Evolutionary conservation across 2,329 filamentous ascomycete species (phyloP).

Genomic region (Aureobasidium subglaciale): DNA sequence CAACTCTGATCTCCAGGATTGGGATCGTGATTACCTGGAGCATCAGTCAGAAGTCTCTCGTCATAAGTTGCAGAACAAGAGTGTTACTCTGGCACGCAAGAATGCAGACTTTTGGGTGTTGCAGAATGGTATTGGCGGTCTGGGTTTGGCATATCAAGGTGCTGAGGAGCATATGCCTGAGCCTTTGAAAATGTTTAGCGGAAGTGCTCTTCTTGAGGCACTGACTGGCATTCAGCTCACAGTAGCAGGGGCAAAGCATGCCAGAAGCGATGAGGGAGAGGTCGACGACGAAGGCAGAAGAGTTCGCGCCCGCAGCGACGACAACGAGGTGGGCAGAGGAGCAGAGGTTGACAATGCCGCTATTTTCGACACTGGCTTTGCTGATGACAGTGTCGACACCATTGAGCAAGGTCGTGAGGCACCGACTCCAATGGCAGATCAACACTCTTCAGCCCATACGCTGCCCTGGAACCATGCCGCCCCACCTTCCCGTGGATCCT

Average conservation of each 20-base stretch:
- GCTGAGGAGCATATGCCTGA: constrained; percentile 35
- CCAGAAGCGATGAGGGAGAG: constrained; percentile 20
- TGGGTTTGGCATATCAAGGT: constrained; percentile 38
- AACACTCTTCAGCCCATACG: constrained; percentile 42
- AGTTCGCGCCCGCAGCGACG: constrained; percentile 27
- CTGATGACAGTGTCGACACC: constrained; percentile 20
- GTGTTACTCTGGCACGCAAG: constrained; percentile 47
- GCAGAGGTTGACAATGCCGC: background rate
- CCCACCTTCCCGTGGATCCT: constrained; percentile 48
- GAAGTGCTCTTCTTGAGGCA: constrained; percentile 45
- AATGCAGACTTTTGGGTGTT: constrained; percentile 58
- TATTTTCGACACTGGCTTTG: constrained; percentile 13
- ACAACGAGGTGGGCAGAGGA: constrained; percentile 19
- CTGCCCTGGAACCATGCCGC: constrained; percentile 60
- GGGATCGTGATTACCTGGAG: constrained; percentile 36
- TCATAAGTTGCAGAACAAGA: constrained; percentile 27
- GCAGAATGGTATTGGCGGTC: constrained; percentile 47
- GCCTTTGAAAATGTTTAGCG: constrained; percentile 54
- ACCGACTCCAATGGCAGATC: constrained; percentile 58
- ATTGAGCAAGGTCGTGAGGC: constrained; percentile 66
- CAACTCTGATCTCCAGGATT: constrained; percentile 50
- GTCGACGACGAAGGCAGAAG: constrained; percentile 21
- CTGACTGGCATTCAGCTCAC: constrained; percentile 28
- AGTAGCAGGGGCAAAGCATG: constrained; percentile 22
- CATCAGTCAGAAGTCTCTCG: background rate